Evolutionary conservation across 768 basidiomycete species (phyloP), one percentile per base, ranked within the genome.

Genomic region (Macrolepiota fuliginosa): DNA sequence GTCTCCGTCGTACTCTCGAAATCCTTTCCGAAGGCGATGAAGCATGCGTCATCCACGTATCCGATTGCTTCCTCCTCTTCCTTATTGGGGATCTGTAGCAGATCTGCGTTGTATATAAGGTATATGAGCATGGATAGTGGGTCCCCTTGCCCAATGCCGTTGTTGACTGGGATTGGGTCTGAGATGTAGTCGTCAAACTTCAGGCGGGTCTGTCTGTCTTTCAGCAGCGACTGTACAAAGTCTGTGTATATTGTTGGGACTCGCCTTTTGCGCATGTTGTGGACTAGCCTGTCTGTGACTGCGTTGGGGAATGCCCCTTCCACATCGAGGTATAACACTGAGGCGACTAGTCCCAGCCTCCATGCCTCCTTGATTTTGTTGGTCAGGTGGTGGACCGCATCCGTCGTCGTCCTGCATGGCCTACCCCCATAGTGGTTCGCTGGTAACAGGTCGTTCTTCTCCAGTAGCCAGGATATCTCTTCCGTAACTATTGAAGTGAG

Each of bases 231-330:
- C 13, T 12, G 46, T 19, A 68, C 50, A 37, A 65, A 69, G 2
- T 67, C 49, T 0, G 72, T 59, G 47, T 40, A 40, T 13, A n/a
- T 40, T 15, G 10, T 40, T 13, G 39, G 39, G 13, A 76, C 64
- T 1, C 73, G 35, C 2, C 65, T 32, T 55, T 62, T 65, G 7
- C 64, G 55, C 64, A 79, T 63, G 62, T 75, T 72, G 56, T 76
- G 72, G 7, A 72, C 36, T 0, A 79, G 70, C 0, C 64, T 36
- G 1, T 69, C 70, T 0, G 62, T 67, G 11, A 70, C 70, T 0
- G 70, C 71, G 54, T 72, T 79, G 0, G 76, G 79, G 61, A 79
- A 81, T 1, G 77, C 77, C 0, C 72, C 77, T 63, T 78, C 68
- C 0, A 81, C 72, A 59, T 81, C 78, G 0, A 79, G 69, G 64